phyloP scores from a whole-genome alignment of 257 asterid genomes.

The Solanum pinnatisectum region DNA sequence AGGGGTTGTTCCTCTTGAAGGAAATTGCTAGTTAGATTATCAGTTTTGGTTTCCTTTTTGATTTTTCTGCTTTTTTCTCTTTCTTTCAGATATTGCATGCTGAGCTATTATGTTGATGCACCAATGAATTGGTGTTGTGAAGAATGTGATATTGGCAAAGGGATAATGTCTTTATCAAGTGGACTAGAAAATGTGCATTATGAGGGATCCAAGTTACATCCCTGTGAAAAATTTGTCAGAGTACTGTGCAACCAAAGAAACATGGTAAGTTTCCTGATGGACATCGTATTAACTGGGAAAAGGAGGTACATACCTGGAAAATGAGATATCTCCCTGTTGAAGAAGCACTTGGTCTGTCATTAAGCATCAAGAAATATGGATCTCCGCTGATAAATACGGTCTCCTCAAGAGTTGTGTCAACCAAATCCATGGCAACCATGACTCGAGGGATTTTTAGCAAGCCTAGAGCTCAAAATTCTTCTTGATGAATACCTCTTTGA shows the following conservation, averaged over 20 bases:
- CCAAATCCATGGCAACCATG: neutral
- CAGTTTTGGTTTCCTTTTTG: neutral
- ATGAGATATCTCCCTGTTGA: neutral
- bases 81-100: neutral
- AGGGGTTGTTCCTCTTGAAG: neutral
- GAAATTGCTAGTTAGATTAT: neutral
- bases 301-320: neutral
- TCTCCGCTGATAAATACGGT: too few species aligned
- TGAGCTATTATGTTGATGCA: neutral
- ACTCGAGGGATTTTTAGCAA: neutral
- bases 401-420: neutral
- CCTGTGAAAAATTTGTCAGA: too few species aligned
- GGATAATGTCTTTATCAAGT: neutral
- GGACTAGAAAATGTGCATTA: neutral
- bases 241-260: neutral
- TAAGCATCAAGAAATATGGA: neutral
- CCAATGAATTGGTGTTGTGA: neutral
- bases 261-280: neutral
- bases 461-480: slow-evolving; percentile 19
- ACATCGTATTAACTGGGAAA: too few species aligned
- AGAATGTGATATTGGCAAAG: neutral
- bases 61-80: neutral
- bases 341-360: neutral
- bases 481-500: slow-evolving; percentile 93
- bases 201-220: neutral